phyloP scores from a whole-genome alignment of 192 early-diverging fungal genomes.

The Spinellus fusiger region DNA sequence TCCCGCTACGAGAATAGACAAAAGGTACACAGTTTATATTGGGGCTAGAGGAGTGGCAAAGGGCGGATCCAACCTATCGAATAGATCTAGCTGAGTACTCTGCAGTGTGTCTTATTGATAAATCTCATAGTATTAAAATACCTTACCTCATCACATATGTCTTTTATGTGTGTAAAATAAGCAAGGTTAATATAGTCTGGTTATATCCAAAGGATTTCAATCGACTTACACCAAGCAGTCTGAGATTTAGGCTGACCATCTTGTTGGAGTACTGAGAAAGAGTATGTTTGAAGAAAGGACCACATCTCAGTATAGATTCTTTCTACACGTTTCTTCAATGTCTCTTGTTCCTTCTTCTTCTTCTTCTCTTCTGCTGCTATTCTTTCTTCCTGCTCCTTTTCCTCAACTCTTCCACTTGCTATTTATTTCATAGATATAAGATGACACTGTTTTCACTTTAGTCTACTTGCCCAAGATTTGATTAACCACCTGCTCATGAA shows the following conservation, averaged over 20 bases:
- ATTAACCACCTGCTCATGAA: conserved; percentile 38
- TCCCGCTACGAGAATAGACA: conserved; percentile 47
- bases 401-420: conserved; percentile 27
- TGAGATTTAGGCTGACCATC: conserved; percentile 40
- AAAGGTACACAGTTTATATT: conserved; percentile 60
- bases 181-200: neutral
- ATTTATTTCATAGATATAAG: too few relatives aligned
- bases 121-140: neutral
- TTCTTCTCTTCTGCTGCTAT: conserved; percentile 17
- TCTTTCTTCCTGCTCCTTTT: conserved; percentile 26
- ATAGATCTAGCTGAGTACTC: too few relatives aligned
- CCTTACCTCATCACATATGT: conserved; percentile 1
- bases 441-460: neutral
- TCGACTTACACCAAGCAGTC: conserved; percentile 44
- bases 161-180: neutral
- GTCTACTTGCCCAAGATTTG: conserved; percentile 1
- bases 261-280: conserved; percentile 40
- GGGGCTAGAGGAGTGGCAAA: conserved; percentile 52
- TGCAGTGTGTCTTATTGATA: neutral
- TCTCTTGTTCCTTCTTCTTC: conserved; percentile 25
- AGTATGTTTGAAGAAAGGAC: conserved; percentile 47
- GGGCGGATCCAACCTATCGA: conserved; percentile 61
- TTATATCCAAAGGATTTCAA: neutral
- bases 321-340: conserved; percentile 26
- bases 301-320: conserved; percentile 36